Evolutionary conservation across 345 rosid genomes (phyloP).

Genomic region (Eucalyptus pauciflora): DNA sequence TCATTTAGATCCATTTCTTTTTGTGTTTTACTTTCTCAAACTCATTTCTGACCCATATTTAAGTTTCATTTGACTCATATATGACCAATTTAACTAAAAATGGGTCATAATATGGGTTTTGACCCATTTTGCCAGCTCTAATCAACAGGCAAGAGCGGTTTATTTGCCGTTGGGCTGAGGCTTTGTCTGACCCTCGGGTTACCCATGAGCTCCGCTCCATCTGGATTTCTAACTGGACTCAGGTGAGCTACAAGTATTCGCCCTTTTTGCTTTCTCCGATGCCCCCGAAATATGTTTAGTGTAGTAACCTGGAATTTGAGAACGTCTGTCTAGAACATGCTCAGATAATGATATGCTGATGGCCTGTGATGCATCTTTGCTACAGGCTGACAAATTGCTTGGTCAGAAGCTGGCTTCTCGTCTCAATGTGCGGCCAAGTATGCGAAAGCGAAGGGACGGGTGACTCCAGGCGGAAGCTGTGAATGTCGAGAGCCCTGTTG

Average conservation of each 20-base stretch:
- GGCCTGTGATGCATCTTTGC: background rate
- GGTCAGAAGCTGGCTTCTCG: constrained; percentile 80
- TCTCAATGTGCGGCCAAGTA: constrained; percentile 59
- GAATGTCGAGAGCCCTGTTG: background rate
- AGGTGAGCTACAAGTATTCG: constrained; percentile 13
- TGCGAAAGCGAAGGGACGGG: constrained; percentile 13
- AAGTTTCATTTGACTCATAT: too few relatives aligned
- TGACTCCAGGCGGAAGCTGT: background rate
- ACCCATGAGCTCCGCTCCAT: constrained; percentile 74
- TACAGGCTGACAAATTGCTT: constrained; percentile 43
- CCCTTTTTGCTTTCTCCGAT: background rate
- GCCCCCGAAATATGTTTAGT: background rate
- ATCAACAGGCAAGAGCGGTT: constrained; percentile 71
- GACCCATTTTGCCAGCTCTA: too few relatives aligned
- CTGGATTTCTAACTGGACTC: constrained; percentile 78
- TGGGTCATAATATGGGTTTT: too few relatives aligned
- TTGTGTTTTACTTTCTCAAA: too few relatives aligned
- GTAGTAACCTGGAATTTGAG: background rate
- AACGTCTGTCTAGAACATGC: background rate
- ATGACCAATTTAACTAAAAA: too few relatives aligned
- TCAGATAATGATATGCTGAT: background rate
- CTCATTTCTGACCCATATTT: too few relatives aligned
- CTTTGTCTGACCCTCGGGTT: constrained; percentile 69
- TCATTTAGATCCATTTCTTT: too few relatives aligned
- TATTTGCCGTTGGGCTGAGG: constrained; percentile 49